These are phyloP conservation scores for Boletus coccyginus DNA, from an alignment of 768 basidiomycete species.

Conservation along the genomic window DNA sequence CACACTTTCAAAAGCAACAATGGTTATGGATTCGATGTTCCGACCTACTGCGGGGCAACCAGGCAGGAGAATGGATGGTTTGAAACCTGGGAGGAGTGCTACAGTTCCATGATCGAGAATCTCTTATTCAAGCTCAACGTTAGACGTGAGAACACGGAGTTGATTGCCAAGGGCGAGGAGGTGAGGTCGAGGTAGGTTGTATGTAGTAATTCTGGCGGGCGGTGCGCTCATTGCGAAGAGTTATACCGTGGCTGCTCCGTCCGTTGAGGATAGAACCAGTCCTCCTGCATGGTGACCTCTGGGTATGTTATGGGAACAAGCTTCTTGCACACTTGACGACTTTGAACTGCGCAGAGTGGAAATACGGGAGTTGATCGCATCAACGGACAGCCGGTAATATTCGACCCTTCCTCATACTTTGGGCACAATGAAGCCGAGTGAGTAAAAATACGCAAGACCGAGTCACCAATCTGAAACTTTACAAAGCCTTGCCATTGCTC, in stretches of 20 bases:
- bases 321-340: neutral
- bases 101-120: slow-evolving; percentile 56
- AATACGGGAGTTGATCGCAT: slow-evolving; percentile 60
- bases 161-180: slow-evolving; percentile 52
- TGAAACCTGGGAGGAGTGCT: slow-evolving; percentile 69
- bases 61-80: slow-evolving; percentile 72
- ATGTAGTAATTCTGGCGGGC: neutral
- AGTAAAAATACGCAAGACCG: slow-evolving; percentile 22
- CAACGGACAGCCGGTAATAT: slow-evolving; percentile 63
- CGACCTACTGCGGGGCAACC: slow-evolving; percentile 77
- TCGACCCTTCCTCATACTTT: slow-evolving; percentile 75
- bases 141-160: slow-evolving; percentile 40
- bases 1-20: slow-evolving; percentile 52
- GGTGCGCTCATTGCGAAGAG: slow-evolving; percentile 39
- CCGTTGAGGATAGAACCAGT: slow-evolving; percentile 60
- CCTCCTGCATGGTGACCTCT: slow-evolving; percentile 76
- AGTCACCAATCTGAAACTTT: neutral
- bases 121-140: slow-evolving; percentile 46
- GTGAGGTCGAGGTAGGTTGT: slow-evolving; percentile 45
- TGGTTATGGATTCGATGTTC: slow-evolving; percentile 69
- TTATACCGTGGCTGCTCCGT: slow-evolving; percentile 69
- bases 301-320: slow-evolving; percentile 46
- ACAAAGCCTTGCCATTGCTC: slow-evolving; percentile 67
- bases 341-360: slow-evolving; percentile 50
- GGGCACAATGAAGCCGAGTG: slow-evolving; percentile 85